Base-by-base conservation (phyloP, 2,329 filamentous ascomycete genomes). In the Simplicillium aogashimaense region DNA sequence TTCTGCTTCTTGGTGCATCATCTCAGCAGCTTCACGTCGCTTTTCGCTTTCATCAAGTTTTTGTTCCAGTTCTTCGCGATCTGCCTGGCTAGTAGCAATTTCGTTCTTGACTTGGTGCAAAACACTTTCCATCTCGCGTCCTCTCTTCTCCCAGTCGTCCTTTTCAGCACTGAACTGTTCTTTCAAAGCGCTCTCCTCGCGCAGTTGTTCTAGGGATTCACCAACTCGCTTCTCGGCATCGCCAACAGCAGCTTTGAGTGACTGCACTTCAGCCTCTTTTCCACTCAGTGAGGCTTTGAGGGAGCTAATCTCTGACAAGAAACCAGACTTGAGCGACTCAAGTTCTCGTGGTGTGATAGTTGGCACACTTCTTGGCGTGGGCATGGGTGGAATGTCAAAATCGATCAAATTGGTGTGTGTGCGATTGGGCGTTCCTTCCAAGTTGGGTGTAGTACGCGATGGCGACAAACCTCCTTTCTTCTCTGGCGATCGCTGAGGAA, bases 191-290 rank as follows among this genome's bases (percentile, higher is more conserved):
- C 78, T 72, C 55, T 90, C 83, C 54, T 95, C 88, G 36, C 89
- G 81, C 33, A 95, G 68, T 50, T 83, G 74, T 65, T 95, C 87
- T 61, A 87, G 73, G 38, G 83, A 84, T 63, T 92, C 83, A 25
- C 88, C 90, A 15, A 94, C 89, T 16, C 90, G 82, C 56, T 87
- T 84, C 66, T 98, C 92, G 0, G 92, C 90, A 61, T 97, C 89
- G 6, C 78, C 78, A 25, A 97, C 79, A 1, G 92, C 87, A 34
- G 83, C 79, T 58, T 95, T 95, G 43, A 97, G 73, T 29, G 84
- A 90, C 38, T 81, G 72, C 29, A 92, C 86, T 59, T 97, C 89
- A 6, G 90, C 90, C 57, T 97, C 90, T 54, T 92, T 94, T 37
- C 92, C 92, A 52, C 82, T 89, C 9, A 98, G 70, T 9, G 86